These are phyloP conservation scores for Penicillium thymicola DNA, from an alignment of 2,329 filamentous ascomycete genomes.

Conservation along the genomic window DNA sequence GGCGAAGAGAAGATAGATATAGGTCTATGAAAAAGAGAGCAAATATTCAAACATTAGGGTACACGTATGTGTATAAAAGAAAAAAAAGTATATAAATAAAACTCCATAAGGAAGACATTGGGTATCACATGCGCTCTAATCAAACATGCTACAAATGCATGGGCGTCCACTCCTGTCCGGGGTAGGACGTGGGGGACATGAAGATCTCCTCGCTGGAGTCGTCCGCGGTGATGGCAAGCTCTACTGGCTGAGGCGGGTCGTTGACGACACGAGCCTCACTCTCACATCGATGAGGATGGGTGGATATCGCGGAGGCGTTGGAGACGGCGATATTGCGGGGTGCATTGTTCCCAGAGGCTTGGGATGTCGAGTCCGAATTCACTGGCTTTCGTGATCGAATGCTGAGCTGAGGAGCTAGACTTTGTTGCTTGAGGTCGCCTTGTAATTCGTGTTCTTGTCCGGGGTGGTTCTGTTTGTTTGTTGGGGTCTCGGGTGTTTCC, in stretches of 20 bases:
- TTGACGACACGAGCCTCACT: conserved; percentile 21
- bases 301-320: conserved; percentile 6
- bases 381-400: conserved; percentile 12
- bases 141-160: conserved; percentile 11
- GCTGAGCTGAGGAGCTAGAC: not conserved
- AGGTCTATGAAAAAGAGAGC: not conserved
- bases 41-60: not conserved
- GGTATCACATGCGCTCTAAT: not conserved
- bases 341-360: not conserved
- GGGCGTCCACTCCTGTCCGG: conserved; percentile 48
- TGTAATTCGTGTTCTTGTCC: not conserved
- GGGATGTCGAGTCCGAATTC: not conserved
- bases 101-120: not conserved
- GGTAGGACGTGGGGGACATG: conserved; percentile 50
- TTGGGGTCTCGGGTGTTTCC: not conserved
- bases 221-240: conserved; percentile 35
- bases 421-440: not conserved
- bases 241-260: conserved; percentile 27
- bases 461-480: not conserved
- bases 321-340: conserved; percentile 8
- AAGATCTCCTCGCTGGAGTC: conserved; percentile 45
- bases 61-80: not conserved
- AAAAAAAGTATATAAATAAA: not conserved
- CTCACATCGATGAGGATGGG: conserved; percentile 22
- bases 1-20: not conserved